phyloP scores from a whole-genome alignment of 257 asterid species.

The Lycium barbarum region DNA sequence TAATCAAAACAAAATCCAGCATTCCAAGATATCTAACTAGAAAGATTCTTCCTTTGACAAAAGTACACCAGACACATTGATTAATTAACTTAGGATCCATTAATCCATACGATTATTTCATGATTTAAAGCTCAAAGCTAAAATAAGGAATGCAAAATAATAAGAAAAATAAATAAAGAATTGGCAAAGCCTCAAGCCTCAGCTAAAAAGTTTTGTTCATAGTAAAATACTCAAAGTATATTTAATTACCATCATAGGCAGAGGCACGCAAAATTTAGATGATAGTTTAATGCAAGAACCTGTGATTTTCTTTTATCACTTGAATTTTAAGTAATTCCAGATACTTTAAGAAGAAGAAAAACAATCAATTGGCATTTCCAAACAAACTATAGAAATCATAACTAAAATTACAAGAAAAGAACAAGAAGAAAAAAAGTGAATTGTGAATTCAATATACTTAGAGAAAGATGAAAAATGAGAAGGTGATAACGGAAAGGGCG shows the following conservation, averaged over 20 bases:
- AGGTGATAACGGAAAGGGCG: too few species aligned
- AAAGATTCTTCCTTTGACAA: not conserved
- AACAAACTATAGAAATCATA: not conserved
- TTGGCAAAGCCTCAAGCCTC: slow-evolving; percentile 47
- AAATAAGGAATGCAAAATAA: not conserved
- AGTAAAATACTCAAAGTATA: slow-evolving; percentile 60
- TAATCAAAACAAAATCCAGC: not conserved
- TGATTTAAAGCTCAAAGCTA: not conserved
- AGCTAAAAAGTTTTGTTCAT: slow-evolving; percentile 47
- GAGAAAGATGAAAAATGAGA: not conserved
- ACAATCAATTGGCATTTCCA: not conserved
- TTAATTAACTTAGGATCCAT: not conserved
- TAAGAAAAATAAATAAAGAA: not conserved
- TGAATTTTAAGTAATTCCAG: too few species aligned
- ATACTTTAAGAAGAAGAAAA: not conserved
- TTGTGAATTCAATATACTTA: too few species aligned
- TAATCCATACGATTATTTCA: not conserved
- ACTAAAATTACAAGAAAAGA: not conserved
- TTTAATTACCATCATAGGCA: slow-evolving; percentile 68
- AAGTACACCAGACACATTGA: not conserved
- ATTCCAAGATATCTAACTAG: not conserved
- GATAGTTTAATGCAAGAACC: not conserved
- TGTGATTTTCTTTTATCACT: not conserved
- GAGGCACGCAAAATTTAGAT: not conserved
- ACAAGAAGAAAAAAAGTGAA: too few species aligned